Base-by-base conservation (phyloP, 2,329 filamentous ascomycete genomes). In the Penicillium freii region DNA sequence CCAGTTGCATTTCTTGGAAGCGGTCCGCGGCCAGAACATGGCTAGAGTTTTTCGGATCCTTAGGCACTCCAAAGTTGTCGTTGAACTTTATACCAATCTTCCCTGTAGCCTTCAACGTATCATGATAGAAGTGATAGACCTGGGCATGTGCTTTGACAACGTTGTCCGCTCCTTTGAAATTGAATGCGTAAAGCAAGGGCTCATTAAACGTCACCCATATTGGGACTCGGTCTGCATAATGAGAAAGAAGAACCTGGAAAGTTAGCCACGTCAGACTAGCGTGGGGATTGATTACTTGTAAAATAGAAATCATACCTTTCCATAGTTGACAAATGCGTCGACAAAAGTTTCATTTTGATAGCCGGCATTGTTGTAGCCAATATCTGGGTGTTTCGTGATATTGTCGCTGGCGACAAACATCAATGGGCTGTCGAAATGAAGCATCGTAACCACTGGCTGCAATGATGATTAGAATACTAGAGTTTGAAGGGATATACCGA, bases 31-130 rank as follows among this genome's bases (percentile, higher is more conserved):
- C 70, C 19, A 62, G 49, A 1, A 70, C 48, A 43, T 73, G 65
- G 48, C 59, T 65, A 5, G 54, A 38, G 34, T 69, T 70, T 3
- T 59, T 58, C 7, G 69, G 64, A 27, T 82, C 68, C 0, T 71
- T 73, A 0, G 82, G 80, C 3, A 83, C 76, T 5, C 76, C 81
- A 54, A 83, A 82, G 62, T 82, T 82, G 63, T 79, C 72, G 49
- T 82, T 76, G 10, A 80, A 80, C 13, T 77, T 77, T 54, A 79
- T 67, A 1, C 69, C 74, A 9, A 72, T 55, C 25, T 65, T 63
- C 1, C 31, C 82, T 71, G 63, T 84, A 71, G 27, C 83, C 68
- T 69, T 81, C 70, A 60, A 71, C 65, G 9, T 51, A 6, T 72
- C 65, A 50, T 79, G 78, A 42, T 75, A 78, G 44, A 78, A 71